phyloP scores from a whole-genome alignment of 495 filamentous ascomycete genomes.

The Penicillium antarcticum region DNA sequence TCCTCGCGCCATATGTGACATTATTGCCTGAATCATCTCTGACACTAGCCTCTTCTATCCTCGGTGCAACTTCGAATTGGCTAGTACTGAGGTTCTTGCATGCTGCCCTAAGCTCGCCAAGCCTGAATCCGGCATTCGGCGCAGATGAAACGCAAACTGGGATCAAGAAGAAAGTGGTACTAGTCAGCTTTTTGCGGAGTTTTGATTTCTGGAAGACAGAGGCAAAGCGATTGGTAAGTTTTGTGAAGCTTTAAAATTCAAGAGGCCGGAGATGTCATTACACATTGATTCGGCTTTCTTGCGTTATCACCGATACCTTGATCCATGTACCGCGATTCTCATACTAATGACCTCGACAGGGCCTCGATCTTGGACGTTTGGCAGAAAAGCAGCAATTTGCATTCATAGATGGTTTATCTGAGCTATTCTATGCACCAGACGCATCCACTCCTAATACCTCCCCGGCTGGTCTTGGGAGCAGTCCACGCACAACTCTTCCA shows the following conservation, averaged over 20 bases:
- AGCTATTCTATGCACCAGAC: constrained; percentile 44
- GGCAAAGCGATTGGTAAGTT: constrained; percentile 56
- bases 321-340: not conserved
- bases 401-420: constrained; percentile 71
- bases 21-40: constrained; percentile 50
- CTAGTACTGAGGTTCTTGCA: constrained; percentile 63
- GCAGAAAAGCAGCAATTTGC: constrained; percentile 54
- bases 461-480: constrained; percentile 7
- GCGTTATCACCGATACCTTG: not conserved
- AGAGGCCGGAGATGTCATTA: not conserved
- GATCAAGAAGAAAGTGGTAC: constrained; percentile 54
- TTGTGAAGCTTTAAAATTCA: not conserved
- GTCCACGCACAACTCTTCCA: constrained; percentile 31
- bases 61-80: constrained; percentile 74
- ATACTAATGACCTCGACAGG: constrained; percentile 34
- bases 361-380: constrained; percentile 65
- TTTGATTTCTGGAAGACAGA: constrained; percentile 70
- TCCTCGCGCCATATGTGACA: constrained; percentile 63
- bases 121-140: constrained; percentile 18
- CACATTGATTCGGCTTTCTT: not conserved
- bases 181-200: constrained; percentile 78
- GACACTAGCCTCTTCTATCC: constrained; percentile 67
- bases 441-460: constrained; percentile 13
- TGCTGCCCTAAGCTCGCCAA: constrained; percentile 43
- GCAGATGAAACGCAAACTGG: constrained; percentile 18